Evolutionary conservation across 1,284 basidiomycete species (phyloP).

Genomic region (Chondrostereum purpureum): DNA sequence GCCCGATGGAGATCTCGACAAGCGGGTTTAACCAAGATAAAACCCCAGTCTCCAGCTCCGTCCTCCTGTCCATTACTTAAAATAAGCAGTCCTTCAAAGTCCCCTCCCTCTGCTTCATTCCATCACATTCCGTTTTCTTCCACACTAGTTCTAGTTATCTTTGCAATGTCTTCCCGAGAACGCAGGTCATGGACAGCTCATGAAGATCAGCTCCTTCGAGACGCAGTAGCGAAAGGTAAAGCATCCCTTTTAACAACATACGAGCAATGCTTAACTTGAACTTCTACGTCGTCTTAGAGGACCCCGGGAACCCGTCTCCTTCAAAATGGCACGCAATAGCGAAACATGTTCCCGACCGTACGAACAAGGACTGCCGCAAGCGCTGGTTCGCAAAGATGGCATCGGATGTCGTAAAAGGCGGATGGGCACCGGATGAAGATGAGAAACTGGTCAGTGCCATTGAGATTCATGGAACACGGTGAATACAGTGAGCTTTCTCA

Average conservation of each 20-base stretch:
- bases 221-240: constrained; percentile 9
- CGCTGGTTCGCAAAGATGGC: constrained; percentile 58
- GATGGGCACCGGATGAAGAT: constrained; percentile 52
- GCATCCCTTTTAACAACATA: background rate
- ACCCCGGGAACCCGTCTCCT: constrained; percentile 44
- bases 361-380: constrained; percentile 55
- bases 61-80: background rate
- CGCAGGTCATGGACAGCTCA: constrained; percentile 11
- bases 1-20: background rate
- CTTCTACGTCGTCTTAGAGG: constrained; percentile 28
- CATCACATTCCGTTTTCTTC: background rate
- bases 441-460: constrained; percentile 46
- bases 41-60: too few relatives aligned
- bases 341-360: constrained; percentile 51
- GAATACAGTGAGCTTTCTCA: constrained; percentile 7
- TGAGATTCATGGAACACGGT: constrained; percentile 46
- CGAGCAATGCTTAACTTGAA: background rate
- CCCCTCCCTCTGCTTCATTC: background rate
- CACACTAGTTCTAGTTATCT: too few relatives aligned
- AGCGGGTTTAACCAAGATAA: background rate
- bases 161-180: constrained; percentile 8
- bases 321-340: constrained; percentile 56
- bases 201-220: constrained; percentile 12
- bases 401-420: constrained; percentile 48
- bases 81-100: background rate